phyloP scores from a whole-genome alignment of 176 grass and related monocot species.

The Guadua angustifolia region DNA sequence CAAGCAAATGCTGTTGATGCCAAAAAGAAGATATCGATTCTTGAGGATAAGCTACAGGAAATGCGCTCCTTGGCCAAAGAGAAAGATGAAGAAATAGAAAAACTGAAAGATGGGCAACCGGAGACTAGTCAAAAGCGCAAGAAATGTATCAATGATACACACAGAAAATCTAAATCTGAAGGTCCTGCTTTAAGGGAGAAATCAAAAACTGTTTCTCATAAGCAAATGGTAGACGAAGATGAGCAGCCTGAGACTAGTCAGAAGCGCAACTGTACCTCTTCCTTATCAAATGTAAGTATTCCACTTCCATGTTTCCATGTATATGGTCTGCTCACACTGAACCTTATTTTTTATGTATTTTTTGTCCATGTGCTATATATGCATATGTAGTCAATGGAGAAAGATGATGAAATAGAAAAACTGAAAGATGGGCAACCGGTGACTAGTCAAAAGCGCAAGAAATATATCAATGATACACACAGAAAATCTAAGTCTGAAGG shows the following conservation, averaged over 20 bases:
- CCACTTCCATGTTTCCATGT: not conserved
- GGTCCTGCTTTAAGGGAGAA: conserved; percentile 12
- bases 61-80: conserved; percentile 43
- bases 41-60: conserved; percentile 44
- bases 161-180: conserved; percentile 47
- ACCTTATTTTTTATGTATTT: conserved; percentile 12
- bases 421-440: conserved; percentile 19
- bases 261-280: conserved; percentile 46
- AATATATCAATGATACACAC: not conserved
- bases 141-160: conserved; percentile 4
- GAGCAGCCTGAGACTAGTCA: conserved; percentile 36
- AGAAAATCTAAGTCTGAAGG: conserved; percentile 49
- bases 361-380: not conserved
- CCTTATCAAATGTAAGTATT: conserved; percentile 54
- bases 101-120: conserved; percentile 22
- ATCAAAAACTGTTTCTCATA: conserved; percentile 2
- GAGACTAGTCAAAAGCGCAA: conserved; percentile 27
- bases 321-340: not conserved
- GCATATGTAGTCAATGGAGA: conserved; percentile 18
- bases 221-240: conserved; percentile 25
- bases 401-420: conserved; percentile 40
- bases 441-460: conserved; percentile 32
- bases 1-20: conserved; percentile 38
- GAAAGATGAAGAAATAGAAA: conserved; percentile 43
- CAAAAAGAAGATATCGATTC: conserved; percentile 40